Conservation (phyloP, 2,329 filamentous ascomycete species). For the Aphanocladium album region DNA sequence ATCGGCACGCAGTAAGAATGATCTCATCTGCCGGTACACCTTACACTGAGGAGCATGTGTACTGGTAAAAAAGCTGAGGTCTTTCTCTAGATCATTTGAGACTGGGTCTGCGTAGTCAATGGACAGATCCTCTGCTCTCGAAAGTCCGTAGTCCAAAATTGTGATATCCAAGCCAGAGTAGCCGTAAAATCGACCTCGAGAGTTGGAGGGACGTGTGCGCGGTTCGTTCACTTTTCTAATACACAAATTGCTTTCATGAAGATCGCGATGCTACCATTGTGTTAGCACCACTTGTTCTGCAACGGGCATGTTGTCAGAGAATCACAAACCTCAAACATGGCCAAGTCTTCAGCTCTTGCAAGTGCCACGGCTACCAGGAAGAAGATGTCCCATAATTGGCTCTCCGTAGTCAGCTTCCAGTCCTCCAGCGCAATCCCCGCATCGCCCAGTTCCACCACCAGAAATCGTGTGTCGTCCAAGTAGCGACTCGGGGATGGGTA, state of each 20-base stretch:
- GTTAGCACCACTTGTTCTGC: background rate
- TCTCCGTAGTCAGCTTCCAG: slow-evolving; percentile 41
- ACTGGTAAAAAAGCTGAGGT: slow-evolving; percentile 55
- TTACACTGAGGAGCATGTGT: slow-evolving; percentile 55
- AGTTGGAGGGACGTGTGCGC: slow-evolving; percentile 25
- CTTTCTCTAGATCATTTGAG: slow-evolving; percentile 55
- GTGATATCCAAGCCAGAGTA: slow-evolving; percentile 59
- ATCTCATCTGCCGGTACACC: slow-evolving; percentile 59
- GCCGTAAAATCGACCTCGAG: slow-evolving; percentile 41
- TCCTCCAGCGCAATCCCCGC: slow-evolving; percentile 57
- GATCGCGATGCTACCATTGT: slow-evolving; percentile 51
- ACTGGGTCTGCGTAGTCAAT: slow-evolving; percentile 35
- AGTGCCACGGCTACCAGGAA: slow-evolving; percentile 56
- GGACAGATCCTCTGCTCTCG: slow-evolving; percentile 46
- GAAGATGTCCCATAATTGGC: slow-evolving; percentile 60
- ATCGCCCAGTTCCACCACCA: slow-evolving; percentile 60
- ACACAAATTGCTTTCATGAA: slow-evolving; percentile 62
- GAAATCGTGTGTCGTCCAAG: slow-evolving; percentile 51
- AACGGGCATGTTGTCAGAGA: background rate
- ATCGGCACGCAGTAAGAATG: slow-evolving; percentile 48
- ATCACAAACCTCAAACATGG: slow-evolving; percentile 52
- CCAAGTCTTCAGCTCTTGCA: slow-evolving; percentile 52
- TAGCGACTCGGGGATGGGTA: slow-evolving; percentile 59
- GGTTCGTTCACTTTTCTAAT: slow-evolving; percentile 40
- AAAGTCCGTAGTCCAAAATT: slow-evolving; percentile 61